phyloP scores from a whole-genome alignment of 768 basidiomycete genomes.

The Floccularia luteovirens region DNA sequence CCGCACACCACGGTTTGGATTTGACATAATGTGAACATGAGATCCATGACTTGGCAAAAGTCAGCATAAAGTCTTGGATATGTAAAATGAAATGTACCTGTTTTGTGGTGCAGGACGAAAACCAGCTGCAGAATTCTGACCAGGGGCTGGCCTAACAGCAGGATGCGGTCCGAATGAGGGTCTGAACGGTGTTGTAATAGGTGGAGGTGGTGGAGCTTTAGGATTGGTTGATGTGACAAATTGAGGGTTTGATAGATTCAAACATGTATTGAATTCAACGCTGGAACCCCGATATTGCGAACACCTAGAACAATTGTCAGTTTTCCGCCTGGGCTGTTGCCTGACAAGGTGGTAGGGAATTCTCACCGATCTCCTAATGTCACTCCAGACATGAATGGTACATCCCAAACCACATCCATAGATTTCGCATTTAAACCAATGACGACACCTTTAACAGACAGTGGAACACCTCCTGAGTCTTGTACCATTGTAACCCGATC shows the following conservation, averaged over 20 bases:
- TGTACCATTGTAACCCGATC: slow-evolving; percentile 96
- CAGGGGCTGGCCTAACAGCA: slow-evolving; percentile 43
- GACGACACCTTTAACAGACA: slow-evolving; percentile 90
- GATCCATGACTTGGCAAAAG: slow-evolving; percentile 16
- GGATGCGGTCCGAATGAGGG: slow-evolving; percentile 65
- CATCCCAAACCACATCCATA: slow-evolving; percentile 96
- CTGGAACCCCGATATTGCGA: slow-evolving; percentile 89
- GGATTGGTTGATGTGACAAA: slow-evolving; percentile 73
- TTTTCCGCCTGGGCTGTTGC: no score
- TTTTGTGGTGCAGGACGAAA: slow-evolving; percentile 49
- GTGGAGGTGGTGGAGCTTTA: slow-evolving; percentile 41
- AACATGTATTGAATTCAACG: slow-evolving; percentile 78
- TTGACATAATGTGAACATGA: slow-evolving; percentile 67
- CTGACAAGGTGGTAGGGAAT: not conserved
- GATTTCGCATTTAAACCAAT: slow-evolving; percentile 80
- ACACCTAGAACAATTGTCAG: slow-evolving; percentile 50
- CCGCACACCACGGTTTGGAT: slow-evolving; percentile 55
- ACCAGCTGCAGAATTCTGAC: slow-evolving; percentile 49
- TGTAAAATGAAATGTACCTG: slow-evolving; percentile 18
- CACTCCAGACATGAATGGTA: slow-evolving; percentile 87
- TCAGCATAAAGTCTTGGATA: slow-evolving; percentile 3
- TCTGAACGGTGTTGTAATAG: slow-evolving; percentile 46
- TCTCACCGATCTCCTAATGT: slow-evolving; percentile 76
- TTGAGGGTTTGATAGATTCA: slow-evolving; percentile 85
- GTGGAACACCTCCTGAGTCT: slow-evolving; percentile 87